A percentile compares a stretch with the other conserved stretches of the same genome.
phyloP scores from a whole-genome alignment of 768 basidiomycete species.

The Trametopsis cervina region DNA sequence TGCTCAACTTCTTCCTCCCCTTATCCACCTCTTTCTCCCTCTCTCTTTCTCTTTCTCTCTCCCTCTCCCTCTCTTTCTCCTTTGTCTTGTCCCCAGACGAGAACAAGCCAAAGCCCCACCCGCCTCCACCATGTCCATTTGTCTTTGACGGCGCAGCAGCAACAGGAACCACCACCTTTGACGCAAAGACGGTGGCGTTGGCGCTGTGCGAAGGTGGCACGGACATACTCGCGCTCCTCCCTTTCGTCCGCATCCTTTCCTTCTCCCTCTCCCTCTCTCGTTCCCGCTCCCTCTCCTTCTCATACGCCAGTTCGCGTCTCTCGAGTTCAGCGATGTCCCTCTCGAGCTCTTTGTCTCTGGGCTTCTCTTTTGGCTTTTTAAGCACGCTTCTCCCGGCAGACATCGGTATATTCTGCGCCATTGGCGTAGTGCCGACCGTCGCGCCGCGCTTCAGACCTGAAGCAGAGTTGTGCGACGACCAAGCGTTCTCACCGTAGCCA shows the following conservation, averaged over 20 bases:
- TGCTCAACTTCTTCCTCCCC: conserved; percentile 20
- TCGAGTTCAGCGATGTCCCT: neutral
- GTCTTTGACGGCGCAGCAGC: neutral
- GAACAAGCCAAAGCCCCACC: neutral
- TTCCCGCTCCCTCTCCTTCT: conserved; percentile 12
- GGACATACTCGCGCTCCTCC: neutral
- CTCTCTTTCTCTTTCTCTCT: conserved; percentile 11
- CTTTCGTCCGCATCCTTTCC: conserved; percentile 3
- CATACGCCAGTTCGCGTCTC: neutral
- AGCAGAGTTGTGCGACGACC: neutral
- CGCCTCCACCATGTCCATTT: neutral
- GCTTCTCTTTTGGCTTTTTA: conserved; percentile 16
- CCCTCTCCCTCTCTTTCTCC: conserved; percentile 14
- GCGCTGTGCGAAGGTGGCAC: neutral
- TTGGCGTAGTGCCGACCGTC: conserved; percentile 2
- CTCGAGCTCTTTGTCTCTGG: conserved; percentile 1
- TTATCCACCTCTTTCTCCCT: no score
- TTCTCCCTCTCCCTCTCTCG: conserved; percentile 13
- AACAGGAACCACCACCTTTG: neutral
- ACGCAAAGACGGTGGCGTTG: neutral
- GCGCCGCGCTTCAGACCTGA: conserved; percentile 3
- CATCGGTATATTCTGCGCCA: conserved; percentile 21
- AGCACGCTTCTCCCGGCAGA: conserved; percentile 20
- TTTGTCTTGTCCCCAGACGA: conserved; percentile 5
- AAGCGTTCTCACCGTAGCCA: neutral